Evolutionary conservation across 148 eudicot genomes (phyloP), one percentile per base, ranked within the genome.

Genomic region (Vaccinium vitisidaea): DNA sequence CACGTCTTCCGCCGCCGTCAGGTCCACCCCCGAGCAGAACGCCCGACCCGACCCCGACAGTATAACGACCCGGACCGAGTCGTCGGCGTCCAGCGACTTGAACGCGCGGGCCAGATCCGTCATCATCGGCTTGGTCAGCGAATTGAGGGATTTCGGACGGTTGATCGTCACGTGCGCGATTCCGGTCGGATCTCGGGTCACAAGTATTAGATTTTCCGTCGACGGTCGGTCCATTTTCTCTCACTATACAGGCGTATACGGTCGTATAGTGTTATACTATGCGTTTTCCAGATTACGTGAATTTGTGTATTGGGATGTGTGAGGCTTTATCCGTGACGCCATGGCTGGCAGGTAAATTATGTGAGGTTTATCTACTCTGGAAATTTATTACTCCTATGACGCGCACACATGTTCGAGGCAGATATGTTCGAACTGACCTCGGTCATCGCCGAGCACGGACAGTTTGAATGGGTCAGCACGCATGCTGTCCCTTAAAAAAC

Each of bases 1-100:
- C 14, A 97, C 98, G 32, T 93, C 98, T 85, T 95, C 98, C 5
- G 99, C 98, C 56, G 98, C 88, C 50, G 93, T 97, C 69, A 95
- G 85, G 86, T 97, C 99, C 13, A 97, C 92, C 11, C 99, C 99
- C 53, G 99, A 91, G 83, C 99, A 97, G 80, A 95, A 97, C 1
- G 99, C 89, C 46, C 96, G 89, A 1, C 99, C 99, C 82, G 93
- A 76, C 19, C 99, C 98, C 70, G 96, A 91, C 2, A 97, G 86
- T 46, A 97, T 85, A 4, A 95, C 89, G n/a, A 97, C 99, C 85
- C 88, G 90, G 12, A 95, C 95, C 16, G 96, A 86, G 0, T 90
- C 90, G 76, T 97, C 96, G 48, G 87, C 77, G 84, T 88, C 90
- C 23, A 97, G 85, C 48, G 87, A 23, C 84, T 89, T 93, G 94